These are phyloP conservation scores for Lavandula angustifolia DNA, from an alignment of 257 asterid species.

Conservation along the genomic window DNA sequence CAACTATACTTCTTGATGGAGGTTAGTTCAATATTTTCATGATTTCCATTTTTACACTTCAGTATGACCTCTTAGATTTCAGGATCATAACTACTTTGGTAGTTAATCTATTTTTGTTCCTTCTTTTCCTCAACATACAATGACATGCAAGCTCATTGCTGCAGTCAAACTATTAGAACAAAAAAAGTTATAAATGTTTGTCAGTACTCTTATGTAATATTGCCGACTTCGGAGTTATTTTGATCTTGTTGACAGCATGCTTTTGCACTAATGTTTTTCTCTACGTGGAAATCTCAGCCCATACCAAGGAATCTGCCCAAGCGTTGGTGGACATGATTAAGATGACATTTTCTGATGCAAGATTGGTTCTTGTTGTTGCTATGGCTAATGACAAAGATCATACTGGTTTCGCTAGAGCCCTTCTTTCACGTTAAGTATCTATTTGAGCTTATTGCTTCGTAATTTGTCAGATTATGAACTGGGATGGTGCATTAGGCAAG, in stretches of 20 bases:
- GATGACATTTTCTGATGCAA: constrained; percentile 56
- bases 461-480: constrained; percentile 13
- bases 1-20: constrained; percentile 81
- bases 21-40: constrained; percentile 47
- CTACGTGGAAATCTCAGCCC: constrained; percentile 57
- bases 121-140: background rate
- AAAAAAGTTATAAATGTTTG: constrained; percentile 22
- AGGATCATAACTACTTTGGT: constrained; percentile 23
- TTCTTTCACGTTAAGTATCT: constrained; percentile 65
- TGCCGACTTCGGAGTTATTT: constrained; percentile 1
- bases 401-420: constrained; percentile 70
- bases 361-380: constrained; percentile 75
- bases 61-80: constrained; percentile 15
- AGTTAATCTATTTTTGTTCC: constrained; percentile 15
- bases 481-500: constrained; percentile 14
- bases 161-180: constrained; percentile 12
- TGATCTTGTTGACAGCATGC: constrained; percentile 8
- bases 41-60: background rate
- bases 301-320: constrained; percentile 89
- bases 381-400: constrained; percentile 98
- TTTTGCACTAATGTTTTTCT: constrained; percentile 21
- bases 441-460: constrained; percentile 20
- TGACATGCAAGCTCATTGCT: background rate
- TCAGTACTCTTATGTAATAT: constrained; percentile 20
- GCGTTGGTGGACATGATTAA: constrained; percentile 66